A percentile compares a stretch with the other conserved stretches of the same genome.
phyloP scores from a whole-genome alignment of 176 grass and related monocot species.

The Coix lacrymajobi region DNA sequence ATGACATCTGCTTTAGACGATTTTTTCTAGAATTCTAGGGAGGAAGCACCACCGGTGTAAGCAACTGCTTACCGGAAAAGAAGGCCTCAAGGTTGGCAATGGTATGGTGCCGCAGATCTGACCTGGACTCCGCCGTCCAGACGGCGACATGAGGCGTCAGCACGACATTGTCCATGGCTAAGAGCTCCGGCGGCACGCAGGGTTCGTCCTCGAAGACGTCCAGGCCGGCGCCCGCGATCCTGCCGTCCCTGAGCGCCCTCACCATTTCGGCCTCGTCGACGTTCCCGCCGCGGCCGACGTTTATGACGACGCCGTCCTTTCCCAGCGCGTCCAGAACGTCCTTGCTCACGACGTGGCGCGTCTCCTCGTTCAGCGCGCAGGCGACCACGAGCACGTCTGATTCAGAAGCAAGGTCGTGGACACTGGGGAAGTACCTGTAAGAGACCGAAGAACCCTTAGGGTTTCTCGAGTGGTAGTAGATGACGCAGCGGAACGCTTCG shows the following conservation, averaged over 20 bases:
- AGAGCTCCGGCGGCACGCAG: background rate
- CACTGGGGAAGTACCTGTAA: slow-evolving; percentile 22
- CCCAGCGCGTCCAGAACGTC: slow-evolving; percentile 43
- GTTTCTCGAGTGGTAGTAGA: too few species aligned
- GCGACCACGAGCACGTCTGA: slow-evolving; percentile 36
- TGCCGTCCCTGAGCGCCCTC: slow-evolving; percentile 2
- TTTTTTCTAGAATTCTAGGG: too few species aligned
- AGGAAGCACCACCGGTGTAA: background rate
- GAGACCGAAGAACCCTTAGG: too few species aligned
- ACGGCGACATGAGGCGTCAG: background rate
- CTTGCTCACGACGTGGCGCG: slow-evolving; percentile 33
- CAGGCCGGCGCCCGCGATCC: slow-evolving; percentile 38
- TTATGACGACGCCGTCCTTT: slow-evolving; percentile 36
- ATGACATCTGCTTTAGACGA: too few species aligned
- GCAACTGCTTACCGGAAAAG: background rate
- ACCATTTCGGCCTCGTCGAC: too few species aligned
- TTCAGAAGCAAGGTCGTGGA: slow-evolving; percentile 16
- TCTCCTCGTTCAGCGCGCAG: slow-evolving; percentile 32
- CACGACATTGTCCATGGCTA: slow-evolving; percentile 12
- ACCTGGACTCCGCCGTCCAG: background rate
- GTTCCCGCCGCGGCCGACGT: too few species aligned
- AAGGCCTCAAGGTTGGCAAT: background rate
- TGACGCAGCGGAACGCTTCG: too few species aligned
- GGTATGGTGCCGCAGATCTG: background rate
- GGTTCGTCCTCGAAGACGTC: slow-evolving; percentile 62